Evolutionary conservation across 192 early-diverging fungal species (phyloP), one percentile per base, ranked within the genome.

Genomic region (Podila verticillata): DNA sequence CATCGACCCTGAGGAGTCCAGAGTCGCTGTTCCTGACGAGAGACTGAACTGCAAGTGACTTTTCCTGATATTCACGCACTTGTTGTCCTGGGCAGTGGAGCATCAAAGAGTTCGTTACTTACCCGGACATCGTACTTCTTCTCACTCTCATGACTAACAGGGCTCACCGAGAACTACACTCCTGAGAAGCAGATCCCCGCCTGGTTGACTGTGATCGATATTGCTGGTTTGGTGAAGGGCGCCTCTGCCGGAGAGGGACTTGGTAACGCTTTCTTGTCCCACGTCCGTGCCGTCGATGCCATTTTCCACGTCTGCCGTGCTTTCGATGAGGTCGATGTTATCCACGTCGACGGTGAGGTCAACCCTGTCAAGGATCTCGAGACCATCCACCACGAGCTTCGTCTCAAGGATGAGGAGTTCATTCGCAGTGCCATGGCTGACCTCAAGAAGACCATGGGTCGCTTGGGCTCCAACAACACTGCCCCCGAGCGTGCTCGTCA

Each of bases 211-310:
- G 92, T 96, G 47, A 96, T 95, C 66, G 98, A 99, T 85, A 99
- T 99, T 87, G 98, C 98, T 69, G 98, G 98, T 24, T 87, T 99
- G 48, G 96, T 99, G n/a, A 97, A 95, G 85, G 95, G 95, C 66
- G 94, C 94, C 34, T 77, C 92, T 19, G 83, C 86, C 13, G 94
- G 94, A 35, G 90, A 88, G 49, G 94, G 94, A 29, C 84, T 95
- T 47, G 94, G 98, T 64, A 99, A 99, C 70, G 93, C 93, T 63
- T 99, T 99, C 88, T 86, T 99, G 88, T 92, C 92, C 22, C 93
- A 99, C 84, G 94, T 99, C 63, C 85, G 87, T 48, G 89, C 95
- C 28, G 95, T 95, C 2, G 93, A 95, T 82, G 95, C 91, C 15
- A 92, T 95, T 67, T 96, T 90, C 85, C 94, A 96, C 68, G 89